Conservation (phyloP, 1,284 basidiomycete genomes). For the Peniophora sp. region DNA sequence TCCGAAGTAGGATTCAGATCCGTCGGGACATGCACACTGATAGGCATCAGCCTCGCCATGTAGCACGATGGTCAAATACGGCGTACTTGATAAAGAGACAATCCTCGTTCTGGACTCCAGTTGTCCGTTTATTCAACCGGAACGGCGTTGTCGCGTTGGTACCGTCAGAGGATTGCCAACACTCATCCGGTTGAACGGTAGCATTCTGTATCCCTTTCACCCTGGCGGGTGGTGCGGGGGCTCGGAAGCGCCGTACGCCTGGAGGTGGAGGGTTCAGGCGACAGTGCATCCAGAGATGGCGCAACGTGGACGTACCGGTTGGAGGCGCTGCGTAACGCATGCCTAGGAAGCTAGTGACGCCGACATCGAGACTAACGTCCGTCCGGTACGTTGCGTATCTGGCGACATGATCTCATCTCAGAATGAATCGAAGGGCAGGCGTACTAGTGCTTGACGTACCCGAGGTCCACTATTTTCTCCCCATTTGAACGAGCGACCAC, state of each 20-base stretch:
- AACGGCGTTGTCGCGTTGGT: not conserved
- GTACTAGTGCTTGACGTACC: no score
- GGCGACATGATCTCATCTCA: not conserved
- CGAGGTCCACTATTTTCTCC: no score
- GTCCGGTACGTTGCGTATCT: conserved; percentile 1
- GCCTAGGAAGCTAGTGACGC: conserved; percentile 7
- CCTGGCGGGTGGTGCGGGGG: conserved; percentile 6
- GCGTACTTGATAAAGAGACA: conserved; percentile 34
- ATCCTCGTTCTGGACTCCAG: conserved; percentile 20
- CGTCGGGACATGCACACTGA: conserved; percentile 2
- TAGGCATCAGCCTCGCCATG: not conserved
- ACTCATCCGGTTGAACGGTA: conserved; percentile 6
- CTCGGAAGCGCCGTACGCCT: conserved; percentile 6
- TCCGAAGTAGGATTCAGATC: not conserved
- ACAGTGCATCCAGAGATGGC: not conserved
- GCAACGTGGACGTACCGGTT: conserved; percentile 1
- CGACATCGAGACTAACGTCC: not conserved
- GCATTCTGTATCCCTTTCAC: conserved; percentile 6
- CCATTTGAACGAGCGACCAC: no score
- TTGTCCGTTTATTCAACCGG: not conserved
- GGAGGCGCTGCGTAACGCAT: conserved; percentile 10
- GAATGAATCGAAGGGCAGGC: no score
- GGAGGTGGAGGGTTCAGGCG: not conserved
- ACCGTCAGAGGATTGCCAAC: not conserved
- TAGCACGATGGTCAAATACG: not conserved